Conservation (phyloP, 768 basidiomycete genomes). For the Plicaturopsis crispa region DNA sequence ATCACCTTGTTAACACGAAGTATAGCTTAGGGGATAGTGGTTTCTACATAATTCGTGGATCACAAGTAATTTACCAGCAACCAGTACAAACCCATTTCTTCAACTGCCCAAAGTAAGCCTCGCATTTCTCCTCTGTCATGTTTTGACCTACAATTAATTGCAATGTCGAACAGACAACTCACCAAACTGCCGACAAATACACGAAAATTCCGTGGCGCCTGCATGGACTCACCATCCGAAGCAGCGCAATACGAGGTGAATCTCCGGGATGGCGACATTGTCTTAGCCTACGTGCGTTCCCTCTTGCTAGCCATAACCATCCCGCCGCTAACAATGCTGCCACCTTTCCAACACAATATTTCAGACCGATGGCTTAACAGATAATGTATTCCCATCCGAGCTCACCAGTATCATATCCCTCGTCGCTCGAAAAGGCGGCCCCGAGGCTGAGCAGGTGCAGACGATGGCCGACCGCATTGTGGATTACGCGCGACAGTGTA, state of each 20-base stretch:
- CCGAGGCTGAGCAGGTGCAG: slow-evolving; percentile 60
- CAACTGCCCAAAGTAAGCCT: slow-evolving; percentile 23
- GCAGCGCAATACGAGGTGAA: slow-evolving; percentile 38
- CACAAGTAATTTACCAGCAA: slow-evolving; percentile 47
- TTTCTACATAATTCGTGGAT: slow-evolving; percentile 63
- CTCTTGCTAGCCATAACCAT: no score
- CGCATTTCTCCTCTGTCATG: not conserved
- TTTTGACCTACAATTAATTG: slow-evolving; percentile 1
- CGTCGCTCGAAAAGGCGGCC: slow-evolving; percentile 43
- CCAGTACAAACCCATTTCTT: slow-evolving; percentile 24
- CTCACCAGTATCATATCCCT: slow-evolving; percentile 64
- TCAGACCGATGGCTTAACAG: slow-evolving; percentile 49
- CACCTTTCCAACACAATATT: not conserved
- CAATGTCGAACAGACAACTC: slow-evolving; percentile 17
- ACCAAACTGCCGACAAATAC: slow-evolving; percentile 23
- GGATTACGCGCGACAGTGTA: slow-evolving; percentile 60
- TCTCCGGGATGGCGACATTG: slow-evolving; percentile 44
- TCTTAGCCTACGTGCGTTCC: slow-evolving; percentile 38
- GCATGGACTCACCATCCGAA: slow-evolving; percentile 29
- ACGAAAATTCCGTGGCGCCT: slow-evolving; percentile 9
- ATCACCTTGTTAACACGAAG: slow-evolving; percentile 5
- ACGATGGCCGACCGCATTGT: slow-evolving; percentile 67
- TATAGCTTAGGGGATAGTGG: slow-evolving; percentile 74
- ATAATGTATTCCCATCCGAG: slow-evolving; percentile 60
- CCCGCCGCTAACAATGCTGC: no score